Base-by-base conservation (phyloP, 306 rosid genomes). In the Rosa chinensis region DNA sequence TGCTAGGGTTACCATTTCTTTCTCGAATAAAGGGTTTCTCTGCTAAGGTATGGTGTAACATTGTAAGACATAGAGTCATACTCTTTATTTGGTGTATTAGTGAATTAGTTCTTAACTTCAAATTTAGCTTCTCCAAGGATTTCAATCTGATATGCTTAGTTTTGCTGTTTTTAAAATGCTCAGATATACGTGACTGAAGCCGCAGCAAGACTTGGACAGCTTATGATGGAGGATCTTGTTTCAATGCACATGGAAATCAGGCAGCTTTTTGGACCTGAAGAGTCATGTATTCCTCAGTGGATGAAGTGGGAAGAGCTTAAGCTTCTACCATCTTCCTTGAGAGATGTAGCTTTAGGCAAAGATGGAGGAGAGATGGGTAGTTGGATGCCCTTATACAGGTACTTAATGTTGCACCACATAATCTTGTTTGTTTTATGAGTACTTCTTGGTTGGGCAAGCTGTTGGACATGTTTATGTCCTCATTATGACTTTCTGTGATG, bases 171-270 rank as follows among this genome's bases (percentile, higher is more conserved):
- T n/a, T 82, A 66, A 66, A 81, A 80, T 81, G 82, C 64, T 63
- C 83, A 92, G 98, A 87, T 94, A 79, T 94, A 89, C 77, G 88
- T 72, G 50, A 92, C 99, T 4, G 94, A 91, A 82, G 97, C 92
- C 76, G 68, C 98, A 2, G 83, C 90, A 37, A 91, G 88, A 82
- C 77, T 94, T 28, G 99, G 97, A 72, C 88, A 86, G 84, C 85
- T 94, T 84, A 85, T 94, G 97, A 87, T 94, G 97, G 93, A 92
- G 81, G 97, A 94, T 69, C 95, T 94, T 87, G 82, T 92, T 78
- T 82, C 91, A 53, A 88, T 87, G 93, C 97, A 94, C 79, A 82
- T 68, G 47, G 99, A 94, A 50, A 81, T 89, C 76, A 92, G 88
- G 82, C 91, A 91, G 87, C 86, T 91, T 79, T 92, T 91, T 56